Base-by-base conservation (phyloP, 176 grass and related monocot genomes). In the Bolboschoenus planiculmis region DNA sequence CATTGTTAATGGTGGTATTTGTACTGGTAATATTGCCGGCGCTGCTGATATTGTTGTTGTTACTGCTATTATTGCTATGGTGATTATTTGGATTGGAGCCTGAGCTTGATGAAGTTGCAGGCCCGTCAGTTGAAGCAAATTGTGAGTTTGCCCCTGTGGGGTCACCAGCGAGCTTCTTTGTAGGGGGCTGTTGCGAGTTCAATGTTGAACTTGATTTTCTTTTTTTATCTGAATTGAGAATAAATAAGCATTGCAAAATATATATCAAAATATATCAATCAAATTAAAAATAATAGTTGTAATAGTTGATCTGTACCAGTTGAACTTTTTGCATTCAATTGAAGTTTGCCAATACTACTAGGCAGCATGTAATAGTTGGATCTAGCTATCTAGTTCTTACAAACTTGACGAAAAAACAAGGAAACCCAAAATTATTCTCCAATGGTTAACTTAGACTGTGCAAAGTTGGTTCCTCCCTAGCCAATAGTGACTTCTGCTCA, bases 81-180 rank as follows among this genome's bases (percentile, higher is more conserved):
- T 78, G 72, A 76, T 47, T 43, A 76, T 50, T 50, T 51, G 72
- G 72, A 48, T 76, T 76, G 24, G 72, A 76, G 18, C 72, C 44
- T 7, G 26, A 76, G 24, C 72, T 76, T 50, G 72, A 76, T 80
- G 78, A 80, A 3, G 79, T 82, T 5, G 42, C 59, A 46, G 79
- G 39, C 21, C 79, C 56, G 6, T 44, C 56, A 58, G 78, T 56
- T 37, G 56, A 61, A 80, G 34, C n/a, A 60, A 60, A 60, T 58
- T 80, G 50, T 39, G 54, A 80, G 36, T 80, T 80, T 3, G 54
- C 3, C 4, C 61, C 79, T 29, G 85, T 21, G 9, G 51, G 29
- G 23, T 93, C 90, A 0, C 66, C 80, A 40, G 89, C 85, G 74
- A 95, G 85, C 87, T 98, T 94, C 87, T 98, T 98, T 13, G 86